These are phyloP conservation scores for Monosporascus cannonballus DNA, from an alignment of 2,329 filamentous ascomycete genomes.

Conservation along the genomic window DNA sequence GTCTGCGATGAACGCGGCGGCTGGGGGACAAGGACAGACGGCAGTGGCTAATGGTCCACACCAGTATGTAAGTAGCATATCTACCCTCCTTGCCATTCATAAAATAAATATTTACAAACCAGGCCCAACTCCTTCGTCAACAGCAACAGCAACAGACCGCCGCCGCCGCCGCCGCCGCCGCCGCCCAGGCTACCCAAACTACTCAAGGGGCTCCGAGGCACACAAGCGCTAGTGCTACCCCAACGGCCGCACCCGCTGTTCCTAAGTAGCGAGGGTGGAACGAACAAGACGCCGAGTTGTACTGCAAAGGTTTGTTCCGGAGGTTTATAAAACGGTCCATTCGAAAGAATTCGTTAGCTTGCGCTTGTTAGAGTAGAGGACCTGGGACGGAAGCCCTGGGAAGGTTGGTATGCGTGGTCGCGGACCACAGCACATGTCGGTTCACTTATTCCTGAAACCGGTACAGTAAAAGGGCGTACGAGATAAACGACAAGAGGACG, in stretches of 20 bases:
- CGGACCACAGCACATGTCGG: no score
- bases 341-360: no score
- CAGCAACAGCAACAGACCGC: conserved; percentile 46
- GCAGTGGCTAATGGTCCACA: conserved; percentile 48
- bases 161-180: conserved; percentile 27
- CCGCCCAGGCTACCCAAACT: conserved; percentile 9
- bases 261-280: neutral
- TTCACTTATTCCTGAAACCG: no score
- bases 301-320: no score
- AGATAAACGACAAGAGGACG: no score
- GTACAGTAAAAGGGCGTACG: no score
- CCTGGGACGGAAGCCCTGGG: no score
- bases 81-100: no score
- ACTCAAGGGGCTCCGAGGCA: conserved; percentile 12
- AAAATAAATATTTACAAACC: no score
- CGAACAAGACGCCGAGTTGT: no score
- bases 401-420: no score
- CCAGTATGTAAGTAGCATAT: conserved; percentile 40
- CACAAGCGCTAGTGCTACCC: conserved; percentile 24
- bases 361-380: no score
- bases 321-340: conserved; percentile 2
- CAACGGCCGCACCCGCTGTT: conserved; percentile 15
- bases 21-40: conserved; percentile 41
- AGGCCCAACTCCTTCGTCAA: conserved; percentile 44
- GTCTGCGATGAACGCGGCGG: conserved; percentile 50